Evolutionary conservation across 2,329 filamentous ascomycete species (phyloP).

Genomic region (Fusarium compactum): DNA sequence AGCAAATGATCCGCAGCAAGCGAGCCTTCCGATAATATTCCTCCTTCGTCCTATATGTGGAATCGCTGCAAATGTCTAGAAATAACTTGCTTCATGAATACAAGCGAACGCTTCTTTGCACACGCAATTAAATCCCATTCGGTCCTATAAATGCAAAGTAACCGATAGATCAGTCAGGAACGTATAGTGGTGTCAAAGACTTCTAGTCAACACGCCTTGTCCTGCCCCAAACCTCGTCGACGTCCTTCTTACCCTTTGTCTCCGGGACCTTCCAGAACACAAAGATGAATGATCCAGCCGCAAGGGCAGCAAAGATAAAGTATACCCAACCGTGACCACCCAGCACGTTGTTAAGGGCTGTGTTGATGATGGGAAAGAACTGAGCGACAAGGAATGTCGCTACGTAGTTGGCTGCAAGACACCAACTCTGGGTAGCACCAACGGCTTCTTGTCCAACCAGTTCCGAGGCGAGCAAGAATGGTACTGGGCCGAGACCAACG

Average conservation of each 20-base stretch:
- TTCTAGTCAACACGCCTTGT: constrained; percentile 64
- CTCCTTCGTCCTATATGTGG: constrained; percentile 9
- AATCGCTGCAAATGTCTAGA: constrained; percentile 11
- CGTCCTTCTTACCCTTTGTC: constrained; percentile 85
- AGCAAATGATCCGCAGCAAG: constrained; percentile 63
- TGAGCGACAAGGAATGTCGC: constrained; percentile 94
- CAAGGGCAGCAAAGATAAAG: constrained; percentile 87
- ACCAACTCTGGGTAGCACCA: constrained; percentile 90
- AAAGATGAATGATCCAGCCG: constrained; percentile 76
- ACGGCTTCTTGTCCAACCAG: constrained; percentile 91
- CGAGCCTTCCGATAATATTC: constrained; percentile 52
- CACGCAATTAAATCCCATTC: not conserved
- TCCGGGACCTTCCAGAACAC: constrained; percentile 83
- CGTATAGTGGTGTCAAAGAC: not conserved
- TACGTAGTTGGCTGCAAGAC: constrained; percentile 86
- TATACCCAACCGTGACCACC: constrained; percentile 86
- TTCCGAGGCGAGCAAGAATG: constrained; percentile 93
- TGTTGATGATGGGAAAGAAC: constrained; percentile 91
- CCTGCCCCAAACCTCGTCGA: constrained; percentile 92
- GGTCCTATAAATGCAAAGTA: not conserved
- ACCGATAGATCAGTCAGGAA: not conserved
- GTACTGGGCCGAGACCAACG: constrained; percentile 90
- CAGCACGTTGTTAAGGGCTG: constrained; percentile 71
- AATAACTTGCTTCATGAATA: constrained; percentile 11
- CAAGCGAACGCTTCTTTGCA: not conserved